A percentile compares a stretch with the other conserved stretches of the same genome.
Conservation (phyloP, 176 grass and related monocot genomes). For the Miscanthus lutarioriparius region DNA sequence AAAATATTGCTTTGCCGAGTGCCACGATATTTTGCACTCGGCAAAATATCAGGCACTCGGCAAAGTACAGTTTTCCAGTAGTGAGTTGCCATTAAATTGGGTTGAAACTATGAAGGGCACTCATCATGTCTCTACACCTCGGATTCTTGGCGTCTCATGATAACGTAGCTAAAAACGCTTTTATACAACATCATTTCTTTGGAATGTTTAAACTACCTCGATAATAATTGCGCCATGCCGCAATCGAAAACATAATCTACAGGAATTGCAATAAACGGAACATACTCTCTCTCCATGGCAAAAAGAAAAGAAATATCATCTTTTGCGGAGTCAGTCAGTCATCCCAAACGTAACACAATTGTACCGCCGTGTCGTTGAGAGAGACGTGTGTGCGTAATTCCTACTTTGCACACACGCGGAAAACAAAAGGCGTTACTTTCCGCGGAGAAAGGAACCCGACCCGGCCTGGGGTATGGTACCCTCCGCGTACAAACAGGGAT, state of each 20-base stretch:
- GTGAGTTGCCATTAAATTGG: too few species aligned
- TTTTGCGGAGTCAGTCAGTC: too few species aligned
- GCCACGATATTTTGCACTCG: too few species aligned
- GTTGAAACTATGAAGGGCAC: not conserved
- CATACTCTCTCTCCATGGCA: too few species aligned
- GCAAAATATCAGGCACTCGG: too few species aligned
- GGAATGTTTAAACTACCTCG: not conserved
- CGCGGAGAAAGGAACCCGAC: slow-evolving; percentile 27
- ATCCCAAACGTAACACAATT: not conserved
- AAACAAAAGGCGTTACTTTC: not conserved
- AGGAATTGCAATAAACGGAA: too few species aligned
- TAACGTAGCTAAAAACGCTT: not conserved
- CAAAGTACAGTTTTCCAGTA: too few species aligned
- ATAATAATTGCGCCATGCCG: not conserved
- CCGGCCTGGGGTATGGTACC: not conserved
- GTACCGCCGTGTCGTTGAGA: not conserved
- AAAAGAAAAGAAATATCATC: too few species aligned
- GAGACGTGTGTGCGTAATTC: not conserved
- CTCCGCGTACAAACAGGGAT: slow-evolving; percentile 36
- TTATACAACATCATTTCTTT: not conserved
- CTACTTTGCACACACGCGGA: slow-evolving; percentile 23
- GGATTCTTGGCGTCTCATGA: slow-evolving; percentile 3
- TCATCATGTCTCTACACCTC: not conserved
- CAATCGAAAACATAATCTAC: not conserved
- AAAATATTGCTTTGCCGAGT: too few species aligned